These are phyloP conservation scores for Suillus fuscotomentosus DNA, from an alignment of 768 basidiomycete species.

Conservation along the genomic window DNA sequence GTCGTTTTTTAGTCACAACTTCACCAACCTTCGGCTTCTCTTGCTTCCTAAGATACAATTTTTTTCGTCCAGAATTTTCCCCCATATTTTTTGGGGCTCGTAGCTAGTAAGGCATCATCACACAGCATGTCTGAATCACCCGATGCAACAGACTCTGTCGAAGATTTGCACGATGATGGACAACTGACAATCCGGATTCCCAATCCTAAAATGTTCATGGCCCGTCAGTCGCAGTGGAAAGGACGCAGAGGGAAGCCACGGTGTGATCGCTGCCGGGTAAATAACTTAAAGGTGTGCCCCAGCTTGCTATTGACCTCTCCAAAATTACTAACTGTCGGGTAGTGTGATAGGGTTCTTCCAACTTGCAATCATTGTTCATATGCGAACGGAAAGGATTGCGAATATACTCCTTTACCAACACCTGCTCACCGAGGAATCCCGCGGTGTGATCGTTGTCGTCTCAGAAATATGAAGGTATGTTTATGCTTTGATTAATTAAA, in stretches of 20 bases:
- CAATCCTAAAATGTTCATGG: conserved; percentile 65
- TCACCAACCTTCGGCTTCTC: not conserved
- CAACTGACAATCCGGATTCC: conserved; percentile 66
- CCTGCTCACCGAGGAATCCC: conserved; percentile 76
- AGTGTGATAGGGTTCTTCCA: conserved; percentile 73
- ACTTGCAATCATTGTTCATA: conserved; percentile 72
- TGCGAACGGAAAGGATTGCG: conserved; percentile 62
- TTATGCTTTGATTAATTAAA: not conserved
- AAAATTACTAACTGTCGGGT: conserved; percentile 13
- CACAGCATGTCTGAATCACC: conserved; percentile 34
- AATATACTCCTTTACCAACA: conserved; percentile 71
- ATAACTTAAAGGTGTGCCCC: conserved; percentile 65
- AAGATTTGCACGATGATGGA: conserved; percentile 45
- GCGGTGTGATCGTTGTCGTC: conserved; percentile 68
- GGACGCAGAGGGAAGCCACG: conserved; percentile 73
- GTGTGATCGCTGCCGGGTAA: conserved; percentile 69
- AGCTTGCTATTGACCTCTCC: conserved; percentile 1
- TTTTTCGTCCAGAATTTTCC: not conserved
- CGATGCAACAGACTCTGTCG: conserved; percentile 37
- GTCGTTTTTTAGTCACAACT: conserved; percentile 3
- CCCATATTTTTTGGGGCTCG: not conserved
- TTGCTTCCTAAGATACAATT: not conserved
- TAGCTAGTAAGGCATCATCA: not conserved
- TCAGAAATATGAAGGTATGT: conserved; percentile 63
- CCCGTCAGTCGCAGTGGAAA: conserved; percentile 72